Conservation (phyloP, 2,329 filamentous ascomycete species). For the Colletotrichum ledebouriae region DNA sequence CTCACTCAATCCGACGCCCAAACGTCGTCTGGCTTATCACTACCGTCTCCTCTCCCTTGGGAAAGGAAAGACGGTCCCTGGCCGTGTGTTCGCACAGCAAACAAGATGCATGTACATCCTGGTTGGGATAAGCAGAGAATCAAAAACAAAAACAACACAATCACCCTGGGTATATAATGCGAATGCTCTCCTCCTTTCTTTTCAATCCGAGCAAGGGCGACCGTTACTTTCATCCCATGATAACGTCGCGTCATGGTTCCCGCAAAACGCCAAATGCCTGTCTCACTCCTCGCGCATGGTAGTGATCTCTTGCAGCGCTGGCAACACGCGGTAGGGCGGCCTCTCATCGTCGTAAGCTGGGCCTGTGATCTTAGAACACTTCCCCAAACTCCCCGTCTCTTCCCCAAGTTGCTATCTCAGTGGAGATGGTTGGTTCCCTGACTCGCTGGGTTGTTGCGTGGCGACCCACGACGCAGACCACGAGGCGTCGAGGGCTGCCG, state of each 20-base stretch:
- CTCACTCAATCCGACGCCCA: not conserved
- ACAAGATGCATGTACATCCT: slow-evolving; percentile 9
- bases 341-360: not conserved
- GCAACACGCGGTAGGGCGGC: slow-evolving; percentile 6
- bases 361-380: not conserved
- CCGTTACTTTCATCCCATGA: slow-evolving; percentile 25
- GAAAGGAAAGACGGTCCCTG: not conserved
- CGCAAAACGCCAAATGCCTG: slow-evolving; percentile 27
- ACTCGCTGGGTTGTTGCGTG: slow-evolving; percentile 5
- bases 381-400: not conserved
- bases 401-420: not conserved
- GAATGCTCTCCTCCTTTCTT: slow-evolving; percentile 18
- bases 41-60: slow-evolving; percentile 14
- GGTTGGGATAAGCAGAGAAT: not conserved
- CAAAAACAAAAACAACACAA: slow-evolving; percentile 13
- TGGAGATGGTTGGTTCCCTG: slow-evolving; percentile 8
- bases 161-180: slow-evolving; percentile 40
- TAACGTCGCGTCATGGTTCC: slow-evolving; percentile 13
- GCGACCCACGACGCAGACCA: not conserved
- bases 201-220: slow-evolving; percentile 19
- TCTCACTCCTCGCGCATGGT: slow-evolving; percentile 8
- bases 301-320: not conserved
- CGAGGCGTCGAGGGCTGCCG: not conserved
- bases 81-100: slow-evolving; percentile 4
- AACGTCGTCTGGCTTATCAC: slow-evolving; percentile 5